Percentiles rank a stretch among this genome's conserved stretches.
Evolutionary conservation across 169 alveolate genomes (phyloP).

Genomic region (Pseudocohnilembus persalinus): DNA sequence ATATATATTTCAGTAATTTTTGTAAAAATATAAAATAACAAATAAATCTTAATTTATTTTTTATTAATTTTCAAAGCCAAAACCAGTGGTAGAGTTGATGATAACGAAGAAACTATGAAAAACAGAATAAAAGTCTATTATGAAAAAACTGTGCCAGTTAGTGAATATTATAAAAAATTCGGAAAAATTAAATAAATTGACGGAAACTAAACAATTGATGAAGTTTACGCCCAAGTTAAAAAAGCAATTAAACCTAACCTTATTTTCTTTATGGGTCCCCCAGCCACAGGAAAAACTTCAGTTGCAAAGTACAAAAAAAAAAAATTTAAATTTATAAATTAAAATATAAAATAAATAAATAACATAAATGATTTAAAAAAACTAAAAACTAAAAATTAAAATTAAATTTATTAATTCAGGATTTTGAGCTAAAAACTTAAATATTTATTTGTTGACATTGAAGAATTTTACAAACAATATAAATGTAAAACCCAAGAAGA

Average conservation of each 20-base stretch:
- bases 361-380: too few relatives aligned
- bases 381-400: too few relatives aligned
- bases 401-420: not conserved
- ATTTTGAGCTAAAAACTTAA: constrained; percentile 10
- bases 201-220: constrained; percentile 34
- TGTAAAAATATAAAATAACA: too few relatives aligned
- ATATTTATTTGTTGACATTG: constrained; percentile 3
- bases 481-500: not conserved
- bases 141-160: constrained; percentile 31
- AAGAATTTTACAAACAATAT: constrained; percentile 3
- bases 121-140: constrained; percentile 30
- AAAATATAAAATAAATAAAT: too few relatives aligned
- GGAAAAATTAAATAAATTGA: constrained; percentile 27
- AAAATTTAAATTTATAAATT: too few relatives aligned
- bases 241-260: constrained; percentile 23
- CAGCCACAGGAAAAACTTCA: constrained; percentile 12
- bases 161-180: constrained; percentile 16
- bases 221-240: constrained; percentile 37
- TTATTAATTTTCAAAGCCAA: constrained; percentile 6
- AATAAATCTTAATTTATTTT: not conserved
- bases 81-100: constrained; percentile 72
- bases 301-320: not conserved
- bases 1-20: too few relatives aligned
- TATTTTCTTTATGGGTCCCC: constrained; percentile 24
- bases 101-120: constrained; percentile 56